Base-by-base conservation (phyloP, 2,329 filamentous ascomycete species). In the Aureobasidium zeae region DNA sequence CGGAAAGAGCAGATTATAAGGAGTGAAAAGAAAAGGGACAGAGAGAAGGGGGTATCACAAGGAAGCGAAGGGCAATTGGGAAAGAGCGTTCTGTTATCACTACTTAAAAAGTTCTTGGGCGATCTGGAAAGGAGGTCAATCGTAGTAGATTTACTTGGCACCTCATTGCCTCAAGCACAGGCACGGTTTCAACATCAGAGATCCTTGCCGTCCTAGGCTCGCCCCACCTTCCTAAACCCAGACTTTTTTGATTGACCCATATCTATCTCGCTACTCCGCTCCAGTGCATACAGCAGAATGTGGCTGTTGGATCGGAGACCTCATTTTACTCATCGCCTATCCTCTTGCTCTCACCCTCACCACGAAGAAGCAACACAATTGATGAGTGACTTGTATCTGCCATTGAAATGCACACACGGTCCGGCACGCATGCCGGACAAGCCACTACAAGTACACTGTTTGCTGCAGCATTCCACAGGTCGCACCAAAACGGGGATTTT, bases 1-100 rank as follows among this genome's bases (percentile, higher is more conserved):
- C 26, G 36, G 45, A 47, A 47, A 34, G 47, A 44, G 24, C 13
- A 36, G 17, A 35, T 39, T 32, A 30, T 32, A 31, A 20, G 21
- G 25, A 35, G 9, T 34, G 46, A 15, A 11, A 42, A 43, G 20
- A 43, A 43, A 43, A 34, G 28, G 9, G 21, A 42, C 32, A 36
- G 16, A 19, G 32, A 32, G 39, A 25, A 33, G 39, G 41, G 44
- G 43, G 35, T 45, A 49, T 49, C 39, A 46, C 42, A 33, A 30
- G 26, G 28, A 24, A 43, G 30, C 30, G 34, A 13, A 43, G 39
- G 26, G 19, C 20, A 19, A 26, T 12, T 7, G 24, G 13, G 29
- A 26, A 22, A 15, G 30, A 33, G 22, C 21, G 30, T 16, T 7
- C 8, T 7, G 29, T 9, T 6, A n/a, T n/a, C 29, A 13, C 29